Conservation (phyloP, 2,329 filamentous ascomycete genomes). For the Cordyceps militaris region DNA sequence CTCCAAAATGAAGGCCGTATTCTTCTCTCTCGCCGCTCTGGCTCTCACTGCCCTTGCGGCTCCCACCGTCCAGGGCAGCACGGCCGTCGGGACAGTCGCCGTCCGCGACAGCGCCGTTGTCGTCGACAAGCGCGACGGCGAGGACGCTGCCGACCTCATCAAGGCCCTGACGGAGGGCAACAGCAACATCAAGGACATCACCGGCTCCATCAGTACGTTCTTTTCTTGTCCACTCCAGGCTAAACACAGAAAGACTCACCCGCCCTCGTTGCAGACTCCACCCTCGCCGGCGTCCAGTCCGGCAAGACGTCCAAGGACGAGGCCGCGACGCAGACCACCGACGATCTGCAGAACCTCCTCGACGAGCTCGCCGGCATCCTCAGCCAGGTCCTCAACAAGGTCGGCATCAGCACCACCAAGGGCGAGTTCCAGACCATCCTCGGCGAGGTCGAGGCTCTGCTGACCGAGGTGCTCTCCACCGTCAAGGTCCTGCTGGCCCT, state of each 20-base stretch:
- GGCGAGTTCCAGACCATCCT: conserved; percentile 22
- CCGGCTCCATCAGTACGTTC: conserved; percentile 4
- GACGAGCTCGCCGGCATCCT: conserved; percentile 21
- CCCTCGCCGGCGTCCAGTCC: conserved; percentile 18
- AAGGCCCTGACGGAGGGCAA: conserved; percentile 5
- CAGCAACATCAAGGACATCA: conserved; percentile 8
- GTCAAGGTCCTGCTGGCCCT: conserved; percentile 5
- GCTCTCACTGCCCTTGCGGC: conserved; percentile 19
- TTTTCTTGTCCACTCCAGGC: background rate
- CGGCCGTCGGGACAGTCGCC: background rate
- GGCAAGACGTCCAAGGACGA: conserved; percentile 19
- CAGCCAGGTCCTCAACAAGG: conserved; percentile 18
- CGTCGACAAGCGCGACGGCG: background rate
- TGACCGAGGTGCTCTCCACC: conserved; percentile 11
- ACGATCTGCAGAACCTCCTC: conserved; percentile 17
- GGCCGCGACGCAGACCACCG: conserved; percentile 14
- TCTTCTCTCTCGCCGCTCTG: conserved; percentile 21
- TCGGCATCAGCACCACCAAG: conserved; percentile 17
- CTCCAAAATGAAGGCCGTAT: conserved; percentile 22
- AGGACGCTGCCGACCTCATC: conserved; percentile 4
- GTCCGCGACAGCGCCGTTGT: background rate
- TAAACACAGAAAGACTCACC: background rate
- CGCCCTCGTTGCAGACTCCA: conserved; percentile 3
- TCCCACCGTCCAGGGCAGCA: conserved; percentile 10
- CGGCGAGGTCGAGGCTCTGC: conserved; percentile 17